Evolutionary conservation across 2,329 filamentous ascomycete genomes (phyloP), one percentile per base, ranked within the genome.

Genomic region (Fusarium devonianum): DNA sequence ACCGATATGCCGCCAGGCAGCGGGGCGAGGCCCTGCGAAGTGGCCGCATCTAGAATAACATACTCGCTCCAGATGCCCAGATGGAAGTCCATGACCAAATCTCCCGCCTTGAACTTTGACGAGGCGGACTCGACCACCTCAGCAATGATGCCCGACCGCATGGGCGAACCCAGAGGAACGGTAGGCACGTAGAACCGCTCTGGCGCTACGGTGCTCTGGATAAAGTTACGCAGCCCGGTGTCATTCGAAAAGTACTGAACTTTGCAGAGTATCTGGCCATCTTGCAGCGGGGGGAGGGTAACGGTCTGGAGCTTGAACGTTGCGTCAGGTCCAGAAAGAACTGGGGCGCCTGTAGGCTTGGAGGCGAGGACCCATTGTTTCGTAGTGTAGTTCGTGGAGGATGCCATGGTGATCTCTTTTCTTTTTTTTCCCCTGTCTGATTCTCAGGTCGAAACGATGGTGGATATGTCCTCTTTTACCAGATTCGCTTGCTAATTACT

Each of bases 311-410:
- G 45, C 52, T 60, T 58, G 42, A 63, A 67, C 45, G 65, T 67
- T 8, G 65, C 60, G 26, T 67, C 53, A 34, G 58, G 56, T 19
- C 65, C 65, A 2, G 55, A 52, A 26, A 67, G 58, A 19, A 62
- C 45, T 23, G 65, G 65, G 28, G 56, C 56, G 39, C 56, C 65
- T 36, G 57, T 44, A 18, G 65, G 65, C 57, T 63, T 66, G 41
- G 55, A 55, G 49, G 49, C 49, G 25, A 67, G 62, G 46, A 65
- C 50, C 65, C 65, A 67, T 67, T 65, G 65, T 60, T 67, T 67
- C 45, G 65, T 67, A n/a, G 62, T 66, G 35, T 55, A 56, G 13
- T 43, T 48, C 21, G 41, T 56, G 5, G 62, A 52, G 4, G 58
- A 56, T 25, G 62, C 42, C 62, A 65, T 65, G 41, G 50, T 30